Conservation (phyloP, 2,329 filamentous ascomycete species). For the Cercospora berteroae region DNA sequence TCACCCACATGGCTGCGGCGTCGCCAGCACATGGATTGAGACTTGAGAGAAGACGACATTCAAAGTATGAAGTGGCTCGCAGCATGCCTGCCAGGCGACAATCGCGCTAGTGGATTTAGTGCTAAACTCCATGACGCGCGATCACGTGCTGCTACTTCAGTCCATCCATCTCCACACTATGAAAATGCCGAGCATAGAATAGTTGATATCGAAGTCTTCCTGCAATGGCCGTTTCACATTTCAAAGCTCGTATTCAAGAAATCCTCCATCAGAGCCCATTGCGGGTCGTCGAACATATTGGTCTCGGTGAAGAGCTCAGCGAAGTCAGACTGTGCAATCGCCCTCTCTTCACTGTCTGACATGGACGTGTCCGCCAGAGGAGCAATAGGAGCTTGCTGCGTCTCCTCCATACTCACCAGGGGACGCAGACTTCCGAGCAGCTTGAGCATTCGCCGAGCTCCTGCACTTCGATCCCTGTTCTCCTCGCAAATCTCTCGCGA, state of each 20-base stretch:
- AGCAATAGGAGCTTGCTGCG: not conserved
- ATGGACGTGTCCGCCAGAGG: not conserved
- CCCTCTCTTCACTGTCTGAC: not conserved
- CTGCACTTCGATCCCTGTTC: conserved; percentile 11
- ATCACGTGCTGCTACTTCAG: not conserved
- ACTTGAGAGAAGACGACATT: not conserved
- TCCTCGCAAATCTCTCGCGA: conserved; percentile 8
- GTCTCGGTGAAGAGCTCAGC: not conserved
- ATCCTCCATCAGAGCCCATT: conserved; percentile 20
- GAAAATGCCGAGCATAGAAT: not conserved
- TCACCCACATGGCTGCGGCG: conserved; percentile 49
- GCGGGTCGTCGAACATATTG: conserved; percentile 17
- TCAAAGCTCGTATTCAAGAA: conserved; percentile 15
- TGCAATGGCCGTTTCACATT: not conserved
- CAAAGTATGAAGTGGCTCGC: not conserved
- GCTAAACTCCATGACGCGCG: not conserved
- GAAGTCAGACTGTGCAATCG: not conserved
- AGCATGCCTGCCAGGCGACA: not conserved
- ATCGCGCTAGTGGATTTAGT: conserved; percentile 2
- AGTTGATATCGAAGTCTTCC: not conserved
- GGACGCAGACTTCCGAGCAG: conserved; percentile 3
- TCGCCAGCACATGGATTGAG: not conserved
- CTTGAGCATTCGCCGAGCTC: conserved; percentile 8
- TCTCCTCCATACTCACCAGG: not conserved
- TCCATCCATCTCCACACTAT: not conserved